phyloP scores from a whole-genome alignment of 2,329 filamentous ascomycete species.

The Diaporthe batatas region DNA sequence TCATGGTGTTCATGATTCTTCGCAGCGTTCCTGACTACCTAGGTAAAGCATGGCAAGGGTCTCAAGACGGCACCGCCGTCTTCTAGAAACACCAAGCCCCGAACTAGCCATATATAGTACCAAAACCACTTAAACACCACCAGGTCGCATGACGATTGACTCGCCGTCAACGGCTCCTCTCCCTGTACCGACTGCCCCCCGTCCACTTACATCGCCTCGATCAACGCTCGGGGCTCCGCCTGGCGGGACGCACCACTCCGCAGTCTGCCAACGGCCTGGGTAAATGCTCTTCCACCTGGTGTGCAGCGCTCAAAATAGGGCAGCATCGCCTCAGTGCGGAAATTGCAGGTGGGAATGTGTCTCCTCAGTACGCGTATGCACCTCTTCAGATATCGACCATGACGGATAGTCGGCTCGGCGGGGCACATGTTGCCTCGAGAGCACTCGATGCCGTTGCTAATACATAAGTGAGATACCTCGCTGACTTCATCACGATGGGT shows the following conservation, averaged over 20 bases:
- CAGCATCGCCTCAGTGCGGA: conserved; percentile 4
- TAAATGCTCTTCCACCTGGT: conserved; percentile 14
- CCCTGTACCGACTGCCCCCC: not conserved
- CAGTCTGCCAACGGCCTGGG: not conserved
- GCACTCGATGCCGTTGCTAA: too few relatives aligned
- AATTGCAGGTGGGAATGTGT: conserved; percentile 8
- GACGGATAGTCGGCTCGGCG: not conserved
- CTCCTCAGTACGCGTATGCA: conserved; percentile 27
- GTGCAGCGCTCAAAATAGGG: conserved; percentile 16
- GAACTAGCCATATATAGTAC: not conserved
- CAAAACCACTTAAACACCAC: not conserved
- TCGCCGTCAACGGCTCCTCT: not conserved
- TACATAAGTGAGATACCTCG: conserved; percentile 11
- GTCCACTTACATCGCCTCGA: conserved; percentile 7
- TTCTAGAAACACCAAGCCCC: not conserved
- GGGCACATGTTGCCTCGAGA: not conserved
- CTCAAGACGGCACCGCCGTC: not conserved
- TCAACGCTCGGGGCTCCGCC: conserved; percentile 4
- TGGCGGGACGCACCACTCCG: conserved; percentile 12
- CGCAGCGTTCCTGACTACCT: too few relatives aligned
- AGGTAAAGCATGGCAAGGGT: not conserved
- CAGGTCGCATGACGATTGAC: conserved; percentile 5
- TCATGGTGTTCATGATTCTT: not conserved
- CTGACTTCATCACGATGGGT: not conserved
- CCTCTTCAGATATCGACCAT: not conserved